Base-by-base conservation (phyloP, 2,329 filamentous ascomycete genomes). In the Mycosphaerella sp. region DNA sequence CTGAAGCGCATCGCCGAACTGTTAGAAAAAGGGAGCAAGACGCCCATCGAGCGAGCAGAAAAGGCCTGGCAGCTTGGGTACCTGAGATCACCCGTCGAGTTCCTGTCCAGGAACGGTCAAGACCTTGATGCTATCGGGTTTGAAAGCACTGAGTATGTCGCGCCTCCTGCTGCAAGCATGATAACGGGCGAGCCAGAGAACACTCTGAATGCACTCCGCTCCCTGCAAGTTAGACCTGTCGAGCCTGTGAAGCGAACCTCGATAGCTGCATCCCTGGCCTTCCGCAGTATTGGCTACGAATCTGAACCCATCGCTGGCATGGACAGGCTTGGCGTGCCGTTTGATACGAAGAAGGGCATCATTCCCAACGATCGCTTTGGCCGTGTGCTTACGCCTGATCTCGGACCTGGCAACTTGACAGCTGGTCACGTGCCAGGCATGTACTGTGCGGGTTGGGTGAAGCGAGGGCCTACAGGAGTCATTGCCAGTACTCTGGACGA, bases 401-500 rank as follows among this genome's bases (percentile, higher is more conserved):
- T 67, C 67, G 49, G 73, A 62, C 63, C 73, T 60, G 61, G 69
- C 58, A 58, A 68, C 53, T 62, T 75, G 46, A 61, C 73, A 58
- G 70, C 76, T 55, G 63, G 73, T 58, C 64, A 79, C 67, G 63
- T 86, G 0, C 81, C 84, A 0, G 89, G 91, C 0, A 70, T 95
- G 25, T 98, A 98, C 71, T 95, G 89, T 59, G 87, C 91, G 13
- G 93, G 93, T 0, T 98, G 93, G 93, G 89, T 96, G 8, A 97
- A 97, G 73, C 81, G 86, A 32, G 93, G 93, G 0, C 91, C 93
- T 0, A 96, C 89, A 0, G 93, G 93, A 2, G 90, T 97, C 3
- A 98, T 98, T 67, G 91, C 91, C 1, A 89, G 85, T 27, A 98
- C 93, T 0, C 95, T 98, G 89, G 81, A 86, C 53, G 93, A 98